Base-by-base conservation (phyloP, 2,329 filamentous ascomycete genomes). In the Calonectria multiphialidica region DNA sequence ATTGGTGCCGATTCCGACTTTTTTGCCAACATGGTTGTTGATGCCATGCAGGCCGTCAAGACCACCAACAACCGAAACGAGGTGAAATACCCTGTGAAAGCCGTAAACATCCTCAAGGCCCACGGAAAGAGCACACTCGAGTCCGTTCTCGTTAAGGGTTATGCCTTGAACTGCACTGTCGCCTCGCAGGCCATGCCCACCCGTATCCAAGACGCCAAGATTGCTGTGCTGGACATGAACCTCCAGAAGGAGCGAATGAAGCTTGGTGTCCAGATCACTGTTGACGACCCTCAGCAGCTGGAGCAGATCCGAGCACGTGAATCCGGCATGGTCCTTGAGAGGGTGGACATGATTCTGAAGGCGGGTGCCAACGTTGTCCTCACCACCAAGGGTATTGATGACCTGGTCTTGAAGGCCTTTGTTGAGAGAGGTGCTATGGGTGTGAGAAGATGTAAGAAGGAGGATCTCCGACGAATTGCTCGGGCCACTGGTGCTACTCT, bases 231-330 rank as follows among this genome's bases (percentile, higher is more conserved):
- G 73, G 97, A 99, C 83, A 98, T 99, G 91, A 99, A 99, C 86
- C 85, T 99, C 80, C 96, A 98, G 83, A 99, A 99, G 88, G 96
- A 98, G 89, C 91, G 96, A 79, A 98, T 99, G 97, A 98, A 99
- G 90, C 88, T 99, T 71, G 97, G 97, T 77, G 97, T 99, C 72
- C 96, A 99, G 85, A 98, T 99, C 81, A 98, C 97, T 15, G 94
- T 99, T 76, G 97, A 99, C 79, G 97, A 99, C 83, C 97, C 97
- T 61, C 93, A 97, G 83, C 97, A 99, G 85, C 90, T 99, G 63
- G 97, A 99, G 88, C 96, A 98, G 89, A 99, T 99, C 80, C 92
- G 97, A 73, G 93, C 97, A 80, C 92, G 97, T 67, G 97, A 99
- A 84, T 91, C 96, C 21, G 95, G 95, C 79, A 98, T 99, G 87